Evolutionary conservation across 2,329 filamentous ascomycete species (phyloP), one percentile per base, ranked within the genome.

Genomic region (Ceratocystis destructans): DNA sequence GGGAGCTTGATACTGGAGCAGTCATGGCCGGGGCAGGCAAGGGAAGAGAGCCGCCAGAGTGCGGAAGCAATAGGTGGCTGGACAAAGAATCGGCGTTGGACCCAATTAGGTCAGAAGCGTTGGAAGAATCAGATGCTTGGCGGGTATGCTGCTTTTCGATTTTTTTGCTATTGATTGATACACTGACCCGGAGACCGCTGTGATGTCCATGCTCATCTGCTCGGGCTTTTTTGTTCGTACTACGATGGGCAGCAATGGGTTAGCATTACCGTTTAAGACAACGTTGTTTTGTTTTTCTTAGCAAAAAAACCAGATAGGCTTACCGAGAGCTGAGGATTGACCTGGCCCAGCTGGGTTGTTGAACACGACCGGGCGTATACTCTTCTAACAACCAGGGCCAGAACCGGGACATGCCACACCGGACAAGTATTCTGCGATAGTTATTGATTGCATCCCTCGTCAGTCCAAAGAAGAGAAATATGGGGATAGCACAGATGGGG

Each of bases 391-490:
- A 74, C 3, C 69, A 68, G 0, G 80, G 78, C 68, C 80, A 82
- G 20, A 79, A 17, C 31, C 68, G 73, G 37, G 77, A 79, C 1
- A 82, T 70, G 0, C 80, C 78, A 31, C 79, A 2, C 6, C 68
- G 69, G 5, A 81, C 70, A 5, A 79, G 70, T 5, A 71, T 69
- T 1, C 69, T 64, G 22, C 80, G 76, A 71, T 84, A 84, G 64
- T 74, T 74, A 66, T 80, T 80, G 68, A 79, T 73, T 10, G 80
- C 80, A 37, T 84, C 82, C 31, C 76, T 76, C n/a, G 79, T 82
- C 67, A 78, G 78, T 59, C 83, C 82, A 66, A 84, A 85, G 72
- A 82, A 83, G 37, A 77, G 53, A 53, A 83, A 80, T 61, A 84
- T 76, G 61, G 78, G 75, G 0, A 80, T 70, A 3, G 76, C 74